phyloP scores from a whole-genome alignment of 306 rosid species.

The Pueraria montana region DNA sequence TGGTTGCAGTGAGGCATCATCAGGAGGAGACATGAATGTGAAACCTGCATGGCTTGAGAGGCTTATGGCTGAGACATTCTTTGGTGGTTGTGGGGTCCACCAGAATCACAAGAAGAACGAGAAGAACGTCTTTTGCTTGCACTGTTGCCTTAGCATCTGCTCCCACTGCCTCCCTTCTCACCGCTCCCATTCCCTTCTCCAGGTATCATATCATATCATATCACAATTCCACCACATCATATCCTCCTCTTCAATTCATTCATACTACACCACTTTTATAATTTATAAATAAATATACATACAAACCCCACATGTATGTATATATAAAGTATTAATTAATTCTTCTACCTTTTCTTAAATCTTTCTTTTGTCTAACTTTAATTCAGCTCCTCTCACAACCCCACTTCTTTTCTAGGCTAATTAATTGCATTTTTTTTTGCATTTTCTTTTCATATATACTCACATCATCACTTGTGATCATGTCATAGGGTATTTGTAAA shows the following conservation, averaged over 20 bases:
- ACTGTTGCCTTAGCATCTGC: slow-evolving; percentile 63
- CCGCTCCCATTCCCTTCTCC: slow-evolving; percentile 3
- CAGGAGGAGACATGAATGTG: slow-evolving; percentile 42
- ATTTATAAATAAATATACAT: not conserved
- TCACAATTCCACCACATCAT: not conserved
- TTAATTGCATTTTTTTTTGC: not conserved
- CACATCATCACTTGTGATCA: not conserved
- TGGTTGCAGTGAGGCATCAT: not conserved
- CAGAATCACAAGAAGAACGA: slow-evolving; percentile 61
- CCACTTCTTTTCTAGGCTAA: no score
- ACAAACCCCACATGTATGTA: not conserved
- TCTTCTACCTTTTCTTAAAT: not conserved
- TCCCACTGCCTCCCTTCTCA: slow-evolving; percentile 24
- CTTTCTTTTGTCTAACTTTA: not conserved
- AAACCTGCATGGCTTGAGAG: slow-evolving; percentile 94
- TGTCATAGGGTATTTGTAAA: not conserved
- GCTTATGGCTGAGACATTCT: slow-evolving; percentile 85
- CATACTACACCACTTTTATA: not conserved
- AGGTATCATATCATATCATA: not conserved
- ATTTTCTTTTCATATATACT: not conserved
- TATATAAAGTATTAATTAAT: not conserved
- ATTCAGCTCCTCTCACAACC: not conserved
- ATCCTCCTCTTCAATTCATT: not conserved
- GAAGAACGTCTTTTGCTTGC: slow-evolving; percentile 88
- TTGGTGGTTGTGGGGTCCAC: slow-evolving; percentile 89